Evolutionary conservation across 768 basidiomycete genomes (phyloP).

Genomic region (Rhodosporidiobolus odoratus): DNA sequence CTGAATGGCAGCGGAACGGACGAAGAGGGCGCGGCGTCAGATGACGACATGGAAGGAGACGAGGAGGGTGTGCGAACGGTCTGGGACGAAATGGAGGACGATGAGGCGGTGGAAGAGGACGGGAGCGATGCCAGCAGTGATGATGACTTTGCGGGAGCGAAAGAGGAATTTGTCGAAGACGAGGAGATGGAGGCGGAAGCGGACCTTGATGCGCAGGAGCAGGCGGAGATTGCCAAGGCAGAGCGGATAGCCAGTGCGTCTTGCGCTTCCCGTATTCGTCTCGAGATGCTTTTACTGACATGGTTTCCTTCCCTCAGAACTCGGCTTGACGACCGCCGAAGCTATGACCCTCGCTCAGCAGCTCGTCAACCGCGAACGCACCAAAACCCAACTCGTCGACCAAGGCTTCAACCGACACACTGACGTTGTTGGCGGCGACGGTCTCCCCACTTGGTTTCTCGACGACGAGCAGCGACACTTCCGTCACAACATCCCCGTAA

Average conservation of each 20-base stretch:
- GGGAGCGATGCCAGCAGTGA: constrained; percentile 46
- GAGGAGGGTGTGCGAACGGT: constrained; percentile 32
- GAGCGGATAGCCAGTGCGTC: constrained; percentile 61
- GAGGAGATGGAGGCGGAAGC: constrained; percentile 68
- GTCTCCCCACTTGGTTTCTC: constrained; percentile 89
- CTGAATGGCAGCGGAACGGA: constrained; percentile 41
- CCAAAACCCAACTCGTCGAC: constrained; percentile 80
- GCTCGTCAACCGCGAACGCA: constrained; percentile 82
- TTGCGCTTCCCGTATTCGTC: not conserved
- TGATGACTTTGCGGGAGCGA: constrained; percentile 70
- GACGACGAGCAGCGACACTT: constrained; percentile 92
- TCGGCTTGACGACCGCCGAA: constrained; percentile 78
- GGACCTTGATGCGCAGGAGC: constrained; percentile 64
- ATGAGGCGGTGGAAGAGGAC: constrained; percentile 43
- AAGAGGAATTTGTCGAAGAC: constrained; percentile 52
- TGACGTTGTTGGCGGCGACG: constrained; percentile 64
- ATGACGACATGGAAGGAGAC: constrained; percentile 31
- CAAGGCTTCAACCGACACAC: constrained; percentile 94
- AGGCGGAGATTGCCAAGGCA: constrained; percentile 54
- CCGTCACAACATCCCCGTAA: constrained; percentile 91
- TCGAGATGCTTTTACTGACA: not conserved
- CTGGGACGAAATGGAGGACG: constrained; percentile 38
- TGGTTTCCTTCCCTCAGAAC: constrained; percentile 53
- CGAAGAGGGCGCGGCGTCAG: constrained; percentile 40
- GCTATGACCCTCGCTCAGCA: constrained; percentile 85